Base-by-base conservation (phyloP, 306 rosid species). In the Gastrolobium villosum region DNA sequence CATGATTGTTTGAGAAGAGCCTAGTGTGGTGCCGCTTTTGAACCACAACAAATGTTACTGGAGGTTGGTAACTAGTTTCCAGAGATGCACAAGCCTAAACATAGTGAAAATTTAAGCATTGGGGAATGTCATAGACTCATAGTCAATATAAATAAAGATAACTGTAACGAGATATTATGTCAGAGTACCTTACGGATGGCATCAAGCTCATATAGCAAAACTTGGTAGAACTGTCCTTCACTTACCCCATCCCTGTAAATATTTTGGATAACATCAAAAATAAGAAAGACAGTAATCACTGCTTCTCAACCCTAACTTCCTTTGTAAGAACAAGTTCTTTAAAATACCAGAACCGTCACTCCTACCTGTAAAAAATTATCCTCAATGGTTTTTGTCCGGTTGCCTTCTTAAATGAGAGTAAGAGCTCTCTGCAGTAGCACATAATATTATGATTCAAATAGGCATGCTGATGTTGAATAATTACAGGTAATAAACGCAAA, bases 151-250 rank as follows among this genome's bases (percentile, higher is more conserved):
- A 65, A 40, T 55, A 37, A 44, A 9, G 55, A 43, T 15, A 65
- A 63, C 8, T 55, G 11, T 30, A 36, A 15, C 34, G 30, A 30
- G 40, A 41, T 80, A 10, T 43, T 53, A 10, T 65, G 77, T 11
- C 20, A 5, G 4, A 10, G 55, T 81, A 89, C 97, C 90, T 88
- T 88, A 3, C 92, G 90, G 72, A 91, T 89, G 55, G 94, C 97
- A 53, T 91, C 94, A 36, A 91, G 94, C 77, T 91, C 94, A 49
- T 84, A 82, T 63, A 89, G 83, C 84, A 91, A 79, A 81, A 89
- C 92, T 76, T 91, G 97, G 87, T 91, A 86, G 85, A 91, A 91
- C 72, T 91, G 94, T 73, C 93, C 93, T 57, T 89, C 93, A 79
- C 89, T 87, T 56, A 89, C 93, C 15, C 93, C 93, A 73, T 89